Conservation (phyloP, 352 stramenopile genomes). For the Phytophthora litchii region DNA sequence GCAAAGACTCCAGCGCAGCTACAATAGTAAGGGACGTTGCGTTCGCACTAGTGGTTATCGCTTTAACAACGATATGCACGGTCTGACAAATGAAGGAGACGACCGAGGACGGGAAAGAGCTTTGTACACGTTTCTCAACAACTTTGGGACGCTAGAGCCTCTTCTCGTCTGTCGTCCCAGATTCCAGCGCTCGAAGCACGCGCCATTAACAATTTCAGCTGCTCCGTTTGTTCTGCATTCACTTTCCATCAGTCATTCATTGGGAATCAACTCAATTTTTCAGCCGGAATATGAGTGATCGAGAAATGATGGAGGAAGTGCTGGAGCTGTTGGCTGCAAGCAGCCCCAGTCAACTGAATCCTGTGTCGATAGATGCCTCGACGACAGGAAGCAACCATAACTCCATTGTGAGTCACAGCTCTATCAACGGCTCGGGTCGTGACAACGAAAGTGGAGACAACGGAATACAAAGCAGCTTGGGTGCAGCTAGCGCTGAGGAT, state of each 20-base stretch:
- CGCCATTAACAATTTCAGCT: not conserved
- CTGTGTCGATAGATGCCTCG: not conserved
- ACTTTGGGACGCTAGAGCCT: not conserved
- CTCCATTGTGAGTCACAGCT: not conserved
- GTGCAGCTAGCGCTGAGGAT: not conserved
- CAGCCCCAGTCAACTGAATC: constrained; percentile 2
- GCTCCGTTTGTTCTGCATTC: constrained; percentile 1
- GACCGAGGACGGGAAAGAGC: not conserved
- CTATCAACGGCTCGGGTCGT: not conserved
- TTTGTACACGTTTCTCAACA: constrained; percentile 12
- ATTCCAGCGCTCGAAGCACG: constrained; percentile 23
- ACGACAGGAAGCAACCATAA: constrained; percentile 7
- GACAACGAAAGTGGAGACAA: constrained; percentile 2
- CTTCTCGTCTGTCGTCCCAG: constrained; percentile 7
- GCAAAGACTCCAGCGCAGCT: constrained; percentile 18
- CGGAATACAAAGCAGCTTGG: not conserved
- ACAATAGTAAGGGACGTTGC: constrained; percentile 1
- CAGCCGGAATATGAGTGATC: constrained; percentile 15
- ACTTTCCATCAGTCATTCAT: constrained; percentile 7
- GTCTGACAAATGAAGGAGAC: not conserved
- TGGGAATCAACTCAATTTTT: constrained; percentile 23
- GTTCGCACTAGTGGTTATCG: constrained; percentile 2
- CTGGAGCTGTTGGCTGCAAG: constrained; percentile 29
- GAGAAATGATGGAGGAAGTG: constrained; percentile 39
- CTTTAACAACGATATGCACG: not conserved